Base-by-base conservation (phyloP, 2,329 filamentous ascomycete species). In the Aspergillus udagawae region DNA sequence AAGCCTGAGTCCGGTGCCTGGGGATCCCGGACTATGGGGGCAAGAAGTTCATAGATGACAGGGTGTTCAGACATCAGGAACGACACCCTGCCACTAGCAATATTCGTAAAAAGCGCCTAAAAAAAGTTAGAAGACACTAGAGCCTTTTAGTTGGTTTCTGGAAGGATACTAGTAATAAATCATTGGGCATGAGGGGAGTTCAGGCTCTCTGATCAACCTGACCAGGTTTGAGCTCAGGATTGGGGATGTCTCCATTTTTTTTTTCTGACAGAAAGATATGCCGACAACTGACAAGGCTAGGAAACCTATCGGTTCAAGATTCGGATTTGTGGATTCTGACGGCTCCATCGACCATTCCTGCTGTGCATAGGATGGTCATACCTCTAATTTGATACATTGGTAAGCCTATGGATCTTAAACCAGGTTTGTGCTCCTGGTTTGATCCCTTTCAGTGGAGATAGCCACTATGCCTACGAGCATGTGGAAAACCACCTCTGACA, bases 81-180 rank as follows among this genome's bases (percentile, higher is more conserved):
- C 32, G 2, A 35, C 32, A 14, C 32, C 32, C 32, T 35, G 32
- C 32, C 32, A 35, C 32, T 35, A 35, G 32, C 32, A 35, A 17
- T 14, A 14, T 14, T 7, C 12, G 12, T 6, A 3, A 35, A 35
- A 38, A 3, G 32, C 32, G 32, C 14, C 32, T 38, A 38, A 38
- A 38, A 38, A 32, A 38, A 17, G 32, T 38, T 38, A 38, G 14
- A 17, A 38, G 32, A 38, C 14, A 38, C 32, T 38, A 38, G 32
- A 38, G 14, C 17, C 14, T 38, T 27, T 58, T 62, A 60, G 61
- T 56, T 54, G 29, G 52, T 51, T 63, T 63, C 63, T 63, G 61
- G 63, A 63, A 63, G 58, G 52, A 57, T 52, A 53, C 55, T 53
- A 48, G 53, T 59, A 50, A 53, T 20, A 59, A 62, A 51, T 49